phyloP scores from a whole-genome alignment of 2,329 filamentous ascomycete genomes.

The Aureobasidium lini region DNA sequence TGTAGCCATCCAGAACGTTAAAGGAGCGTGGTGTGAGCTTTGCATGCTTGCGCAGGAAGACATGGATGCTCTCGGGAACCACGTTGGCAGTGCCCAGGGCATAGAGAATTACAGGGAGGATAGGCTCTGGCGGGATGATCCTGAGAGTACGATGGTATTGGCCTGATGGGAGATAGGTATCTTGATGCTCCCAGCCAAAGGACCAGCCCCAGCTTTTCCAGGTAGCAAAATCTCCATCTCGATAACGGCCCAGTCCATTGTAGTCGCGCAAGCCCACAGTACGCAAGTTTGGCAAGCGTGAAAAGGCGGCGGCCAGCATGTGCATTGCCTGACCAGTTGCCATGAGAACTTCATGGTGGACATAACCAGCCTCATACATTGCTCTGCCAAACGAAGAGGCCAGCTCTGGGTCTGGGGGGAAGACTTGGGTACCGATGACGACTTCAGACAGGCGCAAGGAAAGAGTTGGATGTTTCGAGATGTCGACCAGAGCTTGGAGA shows the following conservation, averaged over 20 bases:
- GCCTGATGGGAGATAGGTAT: neutral
- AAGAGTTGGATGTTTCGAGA: slow-evolving; percentile 32
- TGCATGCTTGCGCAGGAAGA: slow-evolving; percentile 19
- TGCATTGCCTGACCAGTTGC: slow-evolving; percentile 42
- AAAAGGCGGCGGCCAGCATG: slow-evolving; percentile 52
- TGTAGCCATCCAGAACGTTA: slow-evolving; percentile 14
- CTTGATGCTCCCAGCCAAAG: neutral
- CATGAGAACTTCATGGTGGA: slow-evolving; percentile 21
- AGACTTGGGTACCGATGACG: slow-evolving; percentile 40
- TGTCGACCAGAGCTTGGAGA: slow-evolving; percentile 43
- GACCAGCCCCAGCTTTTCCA: slow-evolving; percentile 51
- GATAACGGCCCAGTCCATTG: slow-evolving; percentile 40
- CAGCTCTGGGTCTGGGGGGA: slow-evolving; percentile 6
- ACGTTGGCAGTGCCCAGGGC: slow-evolving; percentile 18
- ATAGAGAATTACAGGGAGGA: slow-evolving; percentile 20
- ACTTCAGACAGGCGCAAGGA: slow-evolving; percentile 39
- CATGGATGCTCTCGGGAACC: slow-evolving; percentile 18
- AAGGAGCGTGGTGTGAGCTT: slow-evolving; percentile 14
- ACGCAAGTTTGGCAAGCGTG: slow-evolving; percentile 46
- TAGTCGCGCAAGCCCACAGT: slow-evolving; percentile 55
- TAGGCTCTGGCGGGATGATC: neutral
- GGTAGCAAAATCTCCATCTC: slow-evolving; percentile 36
- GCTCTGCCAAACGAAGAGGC: neutral
- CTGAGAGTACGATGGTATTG: neutral
- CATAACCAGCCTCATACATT: slow-evolving; percentile 18